phyloP scores from a whole-genome alignment of 768 basidiomycete species.

The Porpolomopsis calyptriformis region DNA sequence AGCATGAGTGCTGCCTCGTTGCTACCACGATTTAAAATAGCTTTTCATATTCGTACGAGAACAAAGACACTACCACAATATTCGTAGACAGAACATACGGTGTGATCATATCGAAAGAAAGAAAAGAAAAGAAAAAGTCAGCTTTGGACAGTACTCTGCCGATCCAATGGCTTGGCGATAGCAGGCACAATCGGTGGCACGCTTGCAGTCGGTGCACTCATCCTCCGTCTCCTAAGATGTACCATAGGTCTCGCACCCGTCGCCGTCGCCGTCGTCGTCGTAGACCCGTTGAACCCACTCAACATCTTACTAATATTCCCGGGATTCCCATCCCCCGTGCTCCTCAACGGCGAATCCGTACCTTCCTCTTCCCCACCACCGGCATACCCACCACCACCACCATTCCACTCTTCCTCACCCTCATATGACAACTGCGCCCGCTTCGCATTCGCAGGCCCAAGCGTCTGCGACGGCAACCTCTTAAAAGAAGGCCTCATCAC shows the following conservation, averaged over 20 bases:
- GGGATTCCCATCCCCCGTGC: background rate
- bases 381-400: background rate
- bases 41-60: too few relatives aligned
- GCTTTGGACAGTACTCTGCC: background rate
- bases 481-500: constrained; percentile 61
- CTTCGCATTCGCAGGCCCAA: constrained; percentile 53
- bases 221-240: background rate
- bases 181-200: too few relatives aligned
- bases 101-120: too few relatives aligned
- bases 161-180: too few relatives aligned
- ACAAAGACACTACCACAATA: too few relatives aligned
- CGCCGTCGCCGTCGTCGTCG: too few relatives aligned
- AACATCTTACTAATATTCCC: constrained; percentile 3
- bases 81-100: too few relatives aligned
- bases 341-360: background rate
- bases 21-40: too few relatives aligned
- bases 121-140: too few relatives aligned
- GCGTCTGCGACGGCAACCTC: constrained; percentile 59
- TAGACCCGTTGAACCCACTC: constrained; percentile 1
- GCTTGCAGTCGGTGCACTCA: background rate
- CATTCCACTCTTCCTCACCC: constrained; percentile 15
- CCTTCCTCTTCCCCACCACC: background rate
- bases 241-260: background rate
- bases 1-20: too few relatives aligned
- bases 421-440: constrained; percentile 34